These are phyloP conservation scores for Geum urbanum DNA, from an alignment of 306 rosid species.

Conservation along the genomic window DNA sequence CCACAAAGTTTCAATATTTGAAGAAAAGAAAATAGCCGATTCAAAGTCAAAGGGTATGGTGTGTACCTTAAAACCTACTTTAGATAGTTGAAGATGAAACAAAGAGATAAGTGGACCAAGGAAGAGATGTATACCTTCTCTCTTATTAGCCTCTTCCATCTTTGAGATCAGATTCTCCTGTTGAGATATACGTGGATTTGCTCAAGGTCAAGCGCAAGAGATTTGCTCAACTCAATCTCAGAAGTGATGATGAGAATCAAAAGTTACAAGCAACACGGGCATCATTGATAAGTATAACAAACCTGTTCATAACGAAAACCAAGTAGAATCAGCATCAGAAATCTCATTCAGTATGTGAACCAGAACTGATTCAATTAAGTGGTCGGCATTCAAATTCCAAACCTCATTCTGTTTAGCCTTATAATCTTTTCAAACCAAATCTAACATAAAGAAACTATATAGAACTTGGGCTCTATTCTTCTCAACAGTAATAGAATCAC, in stretches of 20 bases:
- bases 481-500: background rate
- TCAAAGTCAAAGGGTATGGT: background rate
- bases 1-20: background rate
- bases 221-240: conserved; percentile 76
- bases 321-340: background rate
- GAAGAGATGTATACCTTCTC: conserved; percentile 53
- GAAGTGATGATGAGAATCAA: conserved; percentile 63
- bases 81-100: background rate
- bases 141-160: conserved; percentile 52
- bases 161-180: conserved; percentile 56
- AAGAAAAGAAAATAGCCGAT: background rate
- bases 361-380: background rate
- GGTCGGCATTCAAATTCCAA: background rate
- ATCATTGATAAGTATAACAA: conserved; percentile 35
- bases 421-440: background rate
- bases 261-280: conserved; percentile 63
- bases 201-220: conserved; percentile 52
- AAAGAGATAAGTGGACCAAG: background rate
- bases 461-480: background rate
- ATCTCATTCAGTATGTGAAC: background rate
- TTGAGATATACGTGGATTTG: conserved; percentile 39
- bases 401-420: background rate
- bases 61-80: too few relatives aligned
- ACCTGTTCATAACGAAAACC: conserved; percentile 36
- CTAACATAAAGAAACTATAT: background rate